Evolutionary conservation across 2,329 filamentous ascomycete genomes (phyloP).

Genomic region (Cytospora schulzeri): DNA sequence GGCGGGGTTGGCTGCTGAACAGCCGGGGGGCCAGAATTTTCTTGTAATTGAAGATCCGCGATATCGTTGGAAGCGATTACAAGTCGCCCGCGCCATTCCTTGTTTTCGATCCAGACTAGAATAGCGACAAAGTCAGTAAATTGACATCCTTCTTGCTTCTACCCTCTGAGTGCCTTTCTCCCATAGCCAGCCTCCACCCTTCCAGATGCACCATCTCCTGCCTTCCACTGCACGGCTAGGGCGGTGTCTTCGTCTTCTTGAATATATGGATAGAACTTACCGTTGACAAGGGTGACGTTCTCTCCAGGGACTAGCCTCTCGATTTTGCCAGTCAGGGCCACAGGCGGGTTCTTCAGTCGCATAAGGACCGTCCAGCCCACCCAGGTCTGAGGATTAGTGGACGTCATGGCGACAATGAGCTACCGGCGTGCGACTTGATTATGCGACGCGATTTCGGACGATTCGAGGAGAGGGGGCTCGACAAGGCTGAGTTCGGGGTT

Average conservation of each 20-base stretch:
- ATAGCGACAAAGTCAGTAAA: background rate
- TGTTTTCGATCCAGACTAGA: slow-evolving; percentile 22
- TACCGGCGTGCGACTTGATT: background rate
- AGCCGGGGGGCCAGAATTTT: slow-evolving; percentile 1
- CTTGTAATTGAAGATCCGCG: slow-evolving; percentile 24
- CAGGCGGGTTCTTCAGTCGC: slow-evolving; percentile 25
- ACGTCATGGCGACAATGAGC: background rate
- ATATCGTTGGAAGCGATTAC: slow-evolving; percentile 24
- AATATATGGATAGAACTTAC: background rate
- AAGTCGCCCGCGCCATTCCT: slow-evolving; percentile 16
- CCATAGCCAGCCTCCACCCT: background rate
- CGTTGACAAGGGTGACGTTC: slow-evolving; percentile 21
- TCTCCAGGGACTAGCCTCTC: slow-evolving; percentile 25
- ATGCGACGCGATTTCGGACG: background rate
- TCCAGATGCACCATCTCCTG: background rate
- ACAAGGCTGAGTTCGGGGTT: slow-evolving; percentile 1
- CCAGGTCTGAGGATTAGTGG: slow-evolving; percentile 12
- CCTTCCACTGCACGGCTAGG: background rate
- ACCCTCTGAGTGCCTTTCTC: background rate
- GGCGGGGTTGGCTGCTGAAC: slow-evolving; percentile 17
- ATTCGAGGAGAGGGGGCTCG: background rate
- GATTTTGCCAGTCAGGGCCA: slow-evolving; percentile 25
- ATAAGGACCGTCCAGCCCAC: slow-evolving; percentile 23
- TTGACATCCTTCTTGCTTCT: background rate
- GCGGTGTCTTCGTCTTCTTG: background rate